Base-by-base conservation (phyloP, 257 asterid genomes). In the Henckelia pumila region DNA sequence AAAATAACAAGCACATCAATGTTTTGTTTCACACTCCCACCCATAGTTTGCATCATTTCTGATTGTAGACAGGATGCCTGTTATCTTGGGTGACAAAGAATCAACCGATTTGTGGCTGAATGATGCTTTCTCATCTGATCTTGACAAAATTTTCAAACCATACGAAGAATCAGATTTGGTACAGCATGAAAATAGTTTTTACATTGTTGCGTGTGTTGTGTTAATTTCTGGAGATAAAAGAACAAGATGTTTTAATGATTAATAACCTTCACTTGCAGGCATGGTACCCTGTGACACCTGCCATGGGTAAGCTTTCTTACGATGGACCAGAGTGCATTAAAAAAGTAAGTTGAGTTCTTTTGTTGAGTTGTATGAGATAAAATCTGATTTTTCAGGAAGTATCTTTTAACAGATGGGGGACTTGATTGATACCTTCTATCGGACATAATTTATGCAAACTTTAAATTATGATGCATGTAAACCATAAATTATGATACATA, bases 1-100 rank as follows among this genome's bases (percentile, higher is more conserved):
- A 8, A 32, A 28, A 44, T 61, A 10, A 26, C 22, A 63, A 20
- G 52, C n/a, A 22, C 22, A 47, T 35, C 22, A 58, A 22, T 50
- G 10, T 21, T 29, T 62, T 8, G n/a, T 60, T 65, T 25, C 24
- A 50, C 63, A 13, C 65, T 49, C 49, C 56, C 24, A 60, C 37
- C 63, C 26, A 17, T 29, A 7, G 24, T 65, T 56, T 52, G 70
- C 17, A 22, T 75, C 21, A 70, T 37, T 65, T 60, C 11, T 10
- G 47, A 23, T 71, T 83, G 66, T 67, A 93, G 99, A 88, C 76
- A 84, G 97, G 92, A 93, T 90, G 99, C 99, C 99, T 66, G 99
- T 90, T 61, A 85, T 91, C 70, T 74, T 90, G 79, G 95, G 95
- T 44, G 73, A 78, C 89, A 81, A 85, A 82, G 92, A 82, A 71